A percentile compares a stretch with the other conserved stretches of the same genome.
phyloP scores from a whole-genome alignment of 257 asterid genomes.

The Ligustrum vulgare region DNA sequence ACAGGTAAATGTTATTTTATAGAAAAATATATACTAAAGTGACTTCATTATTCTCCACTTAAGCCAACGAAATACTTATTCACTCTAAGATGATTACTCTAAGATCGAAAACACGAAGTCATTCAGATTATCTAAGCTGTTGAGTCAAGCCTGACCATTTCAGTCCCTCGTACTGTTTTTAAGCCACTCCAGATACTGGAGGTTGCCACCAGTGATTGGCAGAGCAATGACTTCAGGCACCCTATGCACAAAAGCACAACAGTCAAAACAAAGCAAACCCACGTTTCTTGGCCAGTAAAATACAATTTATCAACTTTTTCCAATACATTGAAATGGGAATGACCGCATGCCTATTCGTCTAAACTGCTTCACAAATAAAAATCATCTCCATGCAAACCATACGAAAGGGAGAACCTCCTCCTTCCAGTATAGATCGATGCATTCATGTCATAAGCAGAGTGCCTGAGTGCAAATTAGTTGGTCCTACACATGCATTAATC shows the following conservation, averaged over 20 bases:
- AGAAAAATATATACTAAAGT: too few relatives aligned
- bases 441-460: not conserved
- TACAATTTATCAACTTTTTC: not conserved
- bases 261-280: not conserved
- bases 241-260: slow-evolving; percentile 32
- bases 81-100: not conserved
- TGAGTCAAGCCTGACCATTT: slow-evolving; percentile 16
- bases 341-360: not conserved
- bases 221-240: slow-evolving; percentile 93
- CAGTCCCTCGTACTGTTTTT: slow-evolving; percentile 70
- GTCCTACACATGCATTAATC: not conserved
- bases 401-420: not conserved
- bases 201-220: slow-evolving; percentile 86
- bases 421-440: not conserved
- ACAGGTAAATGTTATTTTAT: too few relatives aligned
- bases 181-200: slow-evolving; percentile 80
- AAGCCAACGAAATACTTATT: too few relatives aligned
- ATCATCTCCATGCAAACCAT: not conserved
- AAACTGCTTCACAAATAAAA: not conserved
- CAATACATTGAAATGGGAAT: not conserved
- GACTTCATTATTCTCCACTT: too few relatives aligned
- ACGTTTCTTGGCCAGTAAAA: not conserved
- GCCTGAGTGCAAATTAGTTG: not conserved
- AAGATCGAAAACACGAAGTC: not conserved
- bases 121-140: slow-evolving; percentile 9